Evolutionary conservation across 306 rosid species (phyloP).

Genomic region (Begonia peltatifolia): DNA sequence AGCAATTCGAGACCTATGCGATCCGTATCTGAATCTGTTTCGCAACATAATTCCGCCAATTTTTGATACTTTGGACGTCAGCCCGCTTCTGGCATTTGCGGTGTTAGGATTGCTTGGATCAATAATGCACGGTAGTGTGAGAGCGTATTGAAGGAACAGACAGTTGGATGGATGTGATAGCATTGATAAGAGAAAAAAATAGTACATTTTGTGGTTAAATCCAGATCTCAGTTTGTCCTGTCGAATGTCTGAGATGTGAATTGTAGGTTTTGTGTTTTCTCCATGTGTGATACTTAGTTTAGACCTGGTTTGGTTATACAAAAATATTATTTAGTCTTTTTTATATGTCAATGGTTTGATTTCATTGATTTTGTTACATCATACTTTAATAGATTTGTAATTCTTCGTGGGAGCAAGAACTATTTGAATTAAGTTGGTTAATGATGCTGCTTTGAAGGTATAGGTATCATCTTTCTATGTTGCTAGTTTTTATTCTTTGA

Average conservation of each 20-base stretch:
- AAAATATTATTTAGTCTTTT: no score
- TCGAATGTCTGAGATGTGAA: not conserved
- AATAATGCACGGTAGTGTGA: conserved; percentile 29
- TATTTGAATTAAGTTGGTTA: no score
- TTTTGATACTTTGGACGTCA: conserved; percentile 74
- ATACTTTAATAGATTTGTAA: no score
- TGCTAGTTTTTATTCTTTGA: no score
- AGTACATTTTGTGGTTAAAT: not conserved
- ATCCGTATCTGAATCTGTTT: conserved; percentile 73
- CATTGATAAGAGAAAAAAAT: conserved; percentile 8
- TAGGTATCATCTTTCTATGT: no score
- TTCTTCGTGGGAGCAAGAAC: no score
- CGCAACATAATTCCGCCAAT: conserved; percentile 80
- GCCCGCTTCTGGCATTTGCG: conserved; percentile 88
- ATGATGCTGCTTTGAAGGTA: no score
- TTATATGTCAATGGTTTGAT: no score
- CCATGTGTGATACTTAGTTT: no score
- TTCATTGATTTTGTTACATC: no score
- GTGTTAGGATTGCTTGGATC: conserved; percentile 70
- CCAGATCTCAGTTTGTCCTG: conserved; percentile 1
- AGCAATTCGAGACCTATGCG: conserved; percentile 82
- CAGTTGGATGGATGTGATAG: not conserved
- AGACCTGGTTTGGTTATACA: no score
- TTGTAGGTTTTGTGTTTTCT: not conserved
- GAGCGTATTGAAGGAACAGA: conserved; percentile 11